phyloP scores from a whole-genome alignment of 192 early-diverging fungal genomes.

The Backusella tarrabulga region DNA sequence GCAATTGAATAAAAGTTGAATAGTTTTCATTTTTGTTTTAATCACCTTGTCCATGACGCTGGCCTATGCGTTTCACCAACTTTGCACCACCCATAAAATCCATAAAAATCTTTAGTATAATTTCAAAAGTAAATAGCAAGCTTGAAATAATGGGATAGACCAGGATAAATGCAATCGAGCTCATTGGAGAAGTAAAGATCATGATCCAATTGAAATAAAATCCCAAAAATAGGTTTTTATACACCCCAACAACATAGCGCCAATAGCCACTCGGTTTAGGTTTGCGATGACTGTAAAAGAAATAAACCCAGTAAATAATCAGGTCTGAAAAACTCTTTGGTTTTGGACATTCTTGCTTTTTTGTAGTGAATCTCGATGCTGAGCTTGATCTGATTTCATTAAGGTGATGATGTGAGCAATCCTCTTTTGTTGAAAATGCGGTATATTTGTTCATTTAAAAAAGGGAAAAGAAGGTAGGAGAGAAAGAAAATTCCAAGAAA shows the following conservation, averaged over 20 bases:
- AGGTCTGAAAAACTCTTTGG: background rate
- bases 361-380: background rate
- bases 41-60: slow-evolving; percentile 32
- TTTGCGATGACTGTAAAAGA: background rate
- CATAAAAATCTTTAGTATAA: slow-evolving; percentile 32
- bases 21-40: background rate
- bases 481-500: background rate
- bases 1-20: background rate
- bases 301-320: background rate
- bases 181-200: slow-evolving; percentile 30
- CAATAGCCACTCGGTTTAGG: slow-evolving; percentile 8
- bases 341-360: background rate
- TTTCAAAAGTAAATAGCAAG: slow-evolving; percentile 26
- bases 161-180: slow-evolving; percentile 26
- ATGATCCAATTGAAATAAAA: slow-evolving; percentile 39
- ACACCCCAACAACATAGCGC: slow-evolving; percentile 1
- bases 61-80: slow-evolving; percentile 14
- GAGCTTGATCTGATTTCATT: background rate
- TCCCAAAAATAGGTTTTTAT: slow-evolving; percentile 30
- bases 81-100: slow-evolving; percentile 24
- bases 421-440: background rate
- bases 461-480: background rate
- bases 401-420: background rate
- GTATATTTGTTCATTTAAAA: background rate
- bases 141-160: slow-evolving; percentile 30